These are phyloP conservation scores for Kokia cookei DNA, from an alignment of 441 rosid genomes.

Conservation along the genomic window DNA sequence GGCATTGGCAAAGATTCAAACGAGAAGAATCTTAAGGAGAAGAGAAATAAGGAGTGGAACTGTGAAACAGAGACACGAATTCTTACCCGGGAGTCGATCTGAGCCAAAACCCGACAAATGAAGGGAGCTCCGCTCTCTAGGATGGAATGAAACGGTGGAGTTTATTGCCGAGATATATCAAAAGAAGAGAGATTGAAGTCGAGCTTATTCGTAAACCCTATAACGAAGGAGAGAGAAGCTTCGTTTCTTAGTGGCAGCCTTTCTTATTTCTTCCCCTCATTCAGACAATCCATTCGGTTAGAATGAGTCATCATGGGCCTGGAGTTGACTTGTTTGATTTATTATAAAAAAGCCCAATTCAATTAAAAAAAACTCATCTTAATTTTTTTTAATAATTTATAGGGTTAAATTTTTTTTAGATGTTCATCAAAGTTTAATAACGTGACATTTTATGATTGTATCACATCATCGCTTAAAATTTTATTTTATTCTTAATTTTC, in stretches of 20 bases:
- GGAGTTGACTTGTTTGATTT: neutral
- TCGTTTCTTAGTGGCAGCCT: neutral
- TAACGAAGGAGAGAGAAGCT: neutral
- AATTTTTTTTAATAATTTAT: neutral
- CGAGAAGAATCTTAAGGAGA: neutral
- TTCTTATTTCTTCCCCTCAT: neutral
- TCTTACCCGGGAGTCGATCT: neutral
- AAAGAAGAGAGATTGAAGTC: neutral
- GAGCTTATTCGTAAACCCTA: neutral
- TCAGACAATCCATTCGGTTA: neutral
- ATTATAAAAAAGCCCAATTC: neutral
- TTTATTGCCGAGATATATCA: neutral
- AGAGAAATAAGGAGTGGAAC: neutral
- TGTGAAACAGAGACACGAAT: neutral
- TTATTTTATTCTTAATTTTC: too few relatives aligned
- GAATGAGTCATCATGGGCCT: neutral
- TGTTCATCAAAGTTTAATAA: too few relatives aligned
- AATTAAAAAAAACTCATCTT: neutral
- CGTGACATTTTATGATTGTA: too few relatives aligned
- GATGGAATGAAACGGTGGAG: neutral
- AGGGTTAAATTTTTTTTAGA: neutral
- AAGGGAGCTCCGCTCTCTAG: neutral
- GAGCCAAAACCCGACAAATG: neutral
- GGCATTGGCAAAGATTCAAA: neutral
- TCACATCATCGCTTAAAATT: too few relatives aligned